A percentile compares a stretch with the other conserved stretches of the same genome.
phyloP scores from a whole-genome alignment of 2,329 filamentous ascomycete species.

The Penicillium sp. region DNA sequence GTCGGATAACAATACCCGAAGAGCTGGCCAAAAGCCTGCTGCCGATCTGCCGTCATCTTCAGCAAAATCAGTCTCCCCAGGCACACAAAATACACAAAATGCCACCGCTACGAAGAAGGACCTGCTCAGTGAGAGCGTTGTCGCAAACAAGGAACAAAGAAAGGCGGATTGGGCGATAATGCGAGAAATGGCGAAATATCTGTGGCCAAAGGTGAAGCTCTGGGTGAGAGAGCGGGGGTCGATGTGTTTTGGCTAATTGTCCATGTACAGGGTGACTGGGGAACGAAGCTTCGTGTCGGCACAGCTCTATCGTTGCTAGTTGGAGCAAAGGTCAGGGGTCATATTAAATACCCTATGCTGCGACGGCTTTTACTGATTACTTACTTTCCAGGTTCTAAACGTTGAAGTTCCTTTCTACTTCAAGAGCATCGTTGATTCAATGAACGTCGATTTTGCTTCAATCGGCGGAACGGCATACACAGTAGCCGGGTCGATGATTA shows the following conservation, averaged over 20 bases:
- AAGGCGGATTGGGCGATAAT: conserved; percentile 99
- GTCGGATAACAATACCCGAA: conserved; percentile 20
- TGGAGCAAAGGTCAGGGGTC: conserved; percentile 74
- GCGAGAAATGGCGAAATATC: conserved; percentile 93
- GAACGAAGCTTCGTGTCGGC: conserved; percentile 82
- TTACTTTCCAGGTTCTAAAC: conserved; percentile 69
- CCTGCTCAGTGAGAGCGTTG: conserved; percentile 67
- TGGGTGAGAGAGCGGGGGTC: background rate
- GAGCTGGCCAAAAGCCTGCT: conserved; percentile 21
- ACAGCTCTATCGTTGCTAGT: conserved; percentile 83
- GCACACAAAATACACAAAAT: conserved; percentile 29
- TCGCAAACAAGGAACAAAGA: conserved; percentile 82
- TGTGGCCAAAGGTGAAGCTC: conserved; percentile 78
- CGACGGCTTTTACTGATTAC: conserved; percentile 22
- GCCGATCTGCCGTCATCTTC: conserved; percentile 18
- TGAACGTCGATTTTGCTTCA: conserved; percentile 92
- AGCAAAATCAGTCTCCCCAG: conserved; percentile 26
- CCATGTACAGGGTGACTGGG: conserved; percentile 65
- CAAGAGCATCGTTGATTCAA: conserved; percentile 94
- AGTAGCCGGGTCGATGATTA: conserved; percentile 87
- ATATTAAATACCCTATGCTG: background rate
- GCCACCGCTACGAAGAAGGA: conserved; percentile 54
- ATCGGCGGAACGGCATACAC: conserved; percentile 87
- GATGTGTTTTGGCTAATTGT: conserved; percentile 23
- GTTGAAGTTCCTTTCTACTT: conserved; percentile 99